Evolutionary conservation across 306 rosid species (phyloP).

Genomic region (Quillaja saponaria): DNA sequence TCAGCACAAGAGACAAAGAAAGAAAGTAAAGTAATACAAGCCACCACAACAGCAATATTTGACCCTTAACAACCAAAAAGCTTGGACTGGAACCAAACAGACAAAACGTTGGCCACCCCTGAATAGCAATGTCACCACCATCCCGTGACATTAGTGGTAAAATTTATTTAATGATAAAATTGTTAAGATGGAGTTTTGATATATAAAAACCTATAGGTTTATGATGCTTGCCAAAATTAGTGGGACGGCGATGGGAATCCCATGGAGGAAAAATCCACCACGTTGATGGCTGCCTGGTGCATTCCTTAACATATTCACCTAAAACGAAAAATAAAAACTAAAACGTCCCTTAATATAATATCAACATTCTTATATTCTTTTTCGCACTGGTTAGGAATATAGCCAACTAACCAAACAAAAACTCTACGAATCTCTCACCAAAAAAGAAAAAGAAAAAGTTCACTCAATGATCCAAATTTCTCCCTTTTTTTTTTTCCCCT

Average conservation of each 20-base stretch:
- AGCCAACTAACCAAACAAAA: neutral
- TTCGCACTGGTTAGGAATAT: too few species aligned
- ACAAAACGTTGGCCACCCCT: neutral
- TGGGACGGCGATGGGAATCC: neutral
- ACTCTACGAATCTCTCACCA: neutral
- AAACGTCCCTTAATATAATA: too few species aligned
- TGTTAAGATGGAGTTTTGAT: neutral
- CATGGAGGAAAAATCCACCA: neutral
- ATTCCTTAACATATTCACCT: conserved; percentile 29
- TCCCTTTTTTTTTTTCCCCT: too few species aligned
- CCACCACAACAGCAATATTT: neutral
- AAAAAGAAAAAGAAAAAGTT: neutral
- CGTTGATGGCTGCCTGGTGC: conserved; percentile 6
- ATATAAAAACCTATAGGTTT: conserved; percentile 29
- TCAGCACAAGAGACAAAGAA: neutral
- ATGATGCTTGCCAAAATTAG: neutral
- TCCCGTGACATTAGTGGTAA: too few species aligned
- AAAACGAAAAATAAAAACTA: neutral
- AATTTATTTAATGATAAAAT: too few species aligned
- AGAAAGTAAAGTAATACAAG: neutral
- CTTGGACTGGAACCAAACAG: neutral
- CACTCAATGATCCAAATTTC: too few species aligned
- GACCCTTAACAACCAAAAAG: neutral
- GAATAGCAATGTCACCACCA: neutral
- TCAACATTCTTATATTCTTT: too few species aligned